Evolutionary conservation across 2,329 filamentous ascomycete genomes (phyloP).

Genomic region (Chaetomium strumarium): DNA sequence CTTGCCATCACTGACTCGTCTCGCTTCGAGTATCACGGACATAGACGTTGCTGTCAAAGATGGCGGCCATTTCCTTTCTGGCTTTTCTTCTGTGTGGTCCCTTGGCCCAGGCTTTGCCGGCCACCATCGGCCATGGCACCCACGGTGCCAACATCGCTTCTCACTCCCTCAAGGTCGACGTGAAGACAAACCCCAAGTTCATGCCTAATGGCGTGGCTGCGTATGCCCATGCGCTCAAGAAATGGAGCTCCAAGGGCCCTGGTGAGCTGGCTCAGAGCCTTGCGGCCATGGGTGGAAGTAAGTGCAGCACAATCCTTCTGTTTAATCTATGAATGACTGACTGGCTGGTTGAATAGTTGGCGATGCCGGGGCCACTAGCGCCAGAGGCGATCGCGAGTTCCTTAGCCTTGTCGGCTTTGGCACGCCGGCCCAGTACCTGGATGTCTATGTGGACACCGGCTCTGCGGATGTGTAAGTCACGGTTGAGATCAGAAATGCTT

Average conservation of each 20-base stretch:
- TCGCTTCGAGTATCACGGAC: background rate
- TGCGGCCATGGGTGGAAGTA: slow-evolving; percentile 5
- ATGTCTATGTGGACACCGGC: slow-evolving; percentile 66
- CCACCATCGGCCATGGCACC: background rate
- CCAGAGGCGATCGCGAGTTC: slow-evolving; percentile 48
- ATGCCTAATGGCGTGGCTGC: slow-evolving; percentile 29
- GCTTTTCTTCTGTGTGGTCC: slow-evolving; percentile 7
- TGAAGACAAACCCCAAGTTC: slow-evolving; percentile 30
- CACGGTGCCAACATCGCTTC: background rate
- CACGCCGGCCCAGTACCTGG: slow-evolving; percentile 48
- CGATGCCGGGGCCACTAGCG: slow-evolving; percentile 28
- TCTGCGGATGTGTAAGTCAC: slow-evolving; percentile 57
- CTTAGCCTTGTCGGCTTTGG: slow-evolving; percentile 59
- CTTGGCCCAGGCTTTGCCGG: slow-evolving; percentile 2
- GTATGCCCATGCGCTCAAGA: slow-evolving; percentile 32
- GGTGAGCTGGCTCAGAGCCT: slow-evolving; percentile 16
- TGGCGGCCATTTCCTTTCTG: background rate
- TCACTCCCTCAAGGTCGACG: slow-evolving; percentile 12
- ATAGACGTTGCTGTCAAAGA: background rate
- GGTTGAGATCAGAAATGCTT: background rate
- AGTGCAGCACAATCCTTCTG: background rate
- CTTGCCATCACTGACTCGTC: background rate
- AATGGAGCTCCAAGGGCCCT: slow-evolving; percentile 33
- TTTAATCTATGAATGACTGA: background rate
- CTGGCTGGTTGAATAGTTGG: slow-evolving; percentile 4